A percentile compares a stretch with the other conserved stretches of the same genome.
phyloP scores from a whole-genome alignment of 208 protist genomes.

The Acanthamoeba triangularis region DNA sequence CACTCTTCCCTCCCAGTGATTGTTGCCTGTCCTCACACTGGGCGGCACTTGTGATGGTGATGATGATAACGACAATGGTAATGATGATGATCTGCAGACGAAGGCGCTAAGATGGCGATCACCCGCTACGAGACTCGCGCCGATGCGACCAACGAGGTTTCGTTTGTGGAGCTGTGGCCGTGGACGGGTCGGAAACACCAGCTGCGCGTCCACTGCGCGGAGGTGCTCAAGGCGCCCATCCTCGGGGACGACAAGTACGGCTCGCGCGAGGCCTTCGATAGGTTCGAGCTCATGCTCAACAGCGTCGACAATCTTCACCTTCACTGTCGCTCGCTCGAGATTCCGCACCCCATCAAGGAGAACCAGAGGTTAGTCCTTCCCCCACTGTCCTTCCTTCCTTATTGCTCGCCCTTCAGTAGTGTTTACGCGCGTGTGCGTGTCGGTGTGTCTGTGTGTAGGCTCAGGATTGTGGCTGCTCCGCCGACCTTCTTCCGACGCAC shows the following conservation, averaged over 20 bases:
- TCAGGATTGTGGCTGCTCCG: not conserved
- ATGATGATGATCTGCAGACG: not conserved
- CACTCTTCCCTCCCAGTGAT: not conserved
- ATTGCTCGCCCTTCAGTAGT: not conserved
- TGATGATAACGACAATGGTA: too few species aligned
- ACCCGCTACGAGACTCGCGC: not conserved
- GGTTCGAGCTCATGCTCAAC: conserved; percentile 9
- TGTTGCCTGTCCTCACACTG: not conserved
- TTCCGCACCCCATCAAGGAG: conserved; percentile 30
- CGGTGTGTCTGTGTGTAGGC: not conserved
- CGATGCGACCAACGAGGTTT: conserved; percentile 28
- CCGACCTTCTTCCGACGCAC: not conserved
- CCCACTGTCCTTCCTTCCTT: too few species aligned
- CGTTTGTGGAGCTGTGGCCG: conserved; percentile 20
- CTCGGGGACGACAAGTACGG: conserved; percentile 83
- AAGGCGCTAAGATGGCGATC: conserved; percentile 49
- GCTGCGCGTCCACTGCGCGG: conserved; percentile 81
- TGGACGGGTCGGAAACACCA: conserved; percentile 85
- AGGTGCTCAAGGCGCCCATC: conserved; percentile 78
- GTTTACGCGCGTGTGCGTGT: not conserved
- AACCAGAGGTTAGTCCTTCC: not conserved
- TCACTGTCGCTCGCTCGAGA: conserved; percentile 49
- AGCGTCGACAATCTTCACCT: conserved; percentile 46
- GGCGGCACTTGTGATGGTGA: not conserved
- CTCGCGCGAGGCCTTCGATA: not conserved